Percentiles rank a stretch among this genome's conserved stretches.
These are phyloP conservation scores for Cytospora piceicola DNA, from an alignment of 2,329 filamentous ascomycete genomes.

Conservation along the genomic window DNA sequence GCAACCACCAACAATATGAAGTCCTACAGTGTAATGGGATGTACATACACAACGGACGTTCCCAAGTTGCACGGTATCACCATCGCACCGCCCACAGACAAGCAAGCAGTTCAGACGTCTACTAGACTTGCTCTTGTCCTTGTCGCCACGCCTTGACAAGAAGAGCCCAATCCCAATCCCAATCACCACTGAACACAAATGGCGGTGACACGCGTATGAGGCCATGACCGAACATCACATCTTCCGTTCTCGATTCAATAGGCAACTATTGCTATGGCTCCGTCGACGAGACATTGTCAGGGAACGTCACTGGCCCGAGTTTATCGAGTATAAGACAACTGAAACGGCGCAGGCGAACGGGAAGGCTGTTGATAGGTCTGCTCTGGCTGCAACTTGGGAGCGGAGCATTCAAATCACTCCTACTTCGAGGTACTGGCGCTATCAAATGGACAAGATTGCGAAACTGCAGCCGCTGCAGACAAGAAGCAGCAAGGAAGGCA, in stretches of 20 bases:
- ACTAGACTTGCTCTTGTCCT: background rate
- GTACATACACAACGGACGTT: background rate
- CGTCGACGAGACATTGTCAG: background rate
- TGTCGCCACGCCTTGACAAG: background rate
- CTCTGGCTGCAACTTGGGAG: background rate
- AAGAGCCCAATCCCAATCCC: background rate
- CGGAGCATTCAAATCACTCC: background rate
- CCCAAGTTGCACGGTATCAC: background rate
- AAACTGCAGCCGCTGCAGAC: background rate
- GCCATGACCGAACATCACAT: slow-evolving; percentile 2
- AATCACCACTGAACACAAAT: background rate
- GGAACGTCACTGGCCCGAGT: background rate
- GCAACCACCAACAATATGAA: too few relatives aligned
- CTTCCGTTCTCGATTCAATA: background rate
- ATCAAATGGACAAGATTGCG: background rate
- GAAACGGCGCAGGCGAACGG: background rate
- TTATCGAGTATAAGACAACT: background rate
- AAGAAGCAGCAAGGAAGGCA: slow-evolving; percentile 5
- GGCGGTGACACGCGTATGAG: background rate
- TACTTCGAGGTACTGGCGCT: background rate
- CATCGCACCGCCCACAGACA: slow-evolving; percentile 1
- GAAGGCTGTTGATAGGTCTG: background rate
- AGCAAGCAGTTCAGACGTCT: background rate
- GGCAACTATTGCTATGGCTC: background rate
- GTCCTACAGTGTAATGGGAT: background rate